These are phyloP conservation scores for Quercus cerris DNA, from an alignment of 306 rosid species.

Conservation along the genomic window DNA sequence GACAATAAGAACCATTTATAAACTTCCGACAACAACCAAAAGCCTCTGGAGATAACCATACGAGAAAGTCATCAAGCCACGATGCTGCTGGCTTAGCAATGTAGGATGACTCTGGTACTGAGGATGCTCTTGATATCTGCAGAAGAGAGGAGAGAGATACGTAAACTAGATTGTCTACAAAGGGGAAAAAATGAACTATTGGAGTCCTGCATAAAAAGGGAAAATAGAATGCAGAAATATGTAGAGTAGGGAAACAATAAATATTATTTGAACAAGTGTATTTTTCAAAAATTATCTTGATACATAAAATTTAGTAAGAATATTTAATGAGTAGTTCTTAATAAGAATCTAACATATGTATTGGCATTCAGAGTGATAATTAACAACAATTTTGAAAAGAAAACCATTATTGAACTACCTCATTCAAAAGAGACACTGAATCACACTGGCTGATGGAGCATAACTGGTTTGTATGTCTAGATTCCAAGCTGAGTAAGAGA, in stretches of 20 bases:
- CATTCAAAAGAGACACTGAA: slow-evolving; percentile 88
- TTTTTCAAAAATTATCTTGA: neutral
- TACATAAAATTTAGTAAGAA: neutral
- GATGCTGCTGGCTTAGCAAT: slow-evolving; percentile 99
- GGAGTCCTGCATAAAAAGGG: neutral
- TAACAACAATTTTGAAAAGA: slow-evolving; percentile 5
- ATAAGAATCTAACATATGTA: neutral
- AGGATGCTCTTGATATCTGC: slow-evolving; percentile 90
- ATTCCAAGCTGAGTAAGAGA: slow-evolving; percentile 60
- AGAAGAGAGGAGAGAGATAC: slow-evolving; percentile 15
- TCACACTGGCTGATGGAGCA: slow-evolving; percentile 97
- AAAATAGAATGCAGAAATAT: neutral
- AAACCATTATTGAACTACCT: slow-evolving; percentile 49
- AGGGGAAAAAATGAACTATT: too few species aligned
- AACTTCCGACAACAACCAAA: slow-evolving; percentile 97
- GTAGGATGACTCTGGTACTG: slow-evolving; percentile 71
- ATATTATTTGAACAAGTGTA: neutral
- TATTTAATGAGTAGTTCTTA: neutral
- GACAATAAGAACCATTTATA: slow-evolving; percentile 81
- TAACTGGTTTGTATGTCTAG: slow-evolving; percentile 78
- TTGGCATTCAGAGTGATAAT: neutral
- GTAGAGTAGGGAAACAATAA: neutral
- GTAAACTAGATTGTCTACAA: neutral
- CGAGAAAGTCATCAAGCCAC: slow-evolving; percentile 99
- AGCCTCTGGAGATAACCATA: slow-evolving; percentile 98